These are phyloP conservation scores for Phalaenopsis aphrodite DNA, from an alignment of 106 monocot genomes.

Conservation along the genomic window DNA sequence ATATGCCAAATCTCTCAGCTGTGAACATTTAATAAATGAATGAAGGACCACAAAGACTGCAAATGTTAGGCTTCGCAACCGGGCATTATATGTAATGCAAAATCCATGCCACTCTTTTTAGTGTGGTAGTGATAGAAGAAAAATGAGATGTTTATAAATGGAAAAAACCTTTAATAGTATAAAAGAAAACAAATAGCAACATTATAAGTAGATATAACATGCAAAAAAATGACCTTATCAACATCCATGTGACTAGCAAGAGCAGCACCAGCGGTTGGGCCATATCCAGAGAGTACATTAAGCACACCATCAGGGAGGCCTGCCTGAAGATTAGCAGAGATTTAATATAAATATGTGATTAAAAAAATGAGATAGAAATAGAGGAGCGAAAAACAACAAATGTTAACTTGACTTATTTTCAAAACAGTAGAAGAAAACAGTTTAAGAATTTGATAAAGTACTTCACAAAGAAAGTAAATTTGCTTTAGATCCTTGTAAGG, in stretches of 20 bases:
- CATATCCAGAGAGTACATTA: constrained; percentile 61
- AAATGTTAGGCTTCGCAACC: not conserved
- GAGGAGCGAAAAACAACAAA: no score
- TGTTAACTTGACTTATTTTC: no score
- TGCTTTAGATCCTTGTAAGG: no score
- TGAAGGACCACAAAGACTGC: not conserved
- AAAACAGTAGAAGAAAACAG: no score
- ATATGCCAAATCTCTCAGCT: not conserved
- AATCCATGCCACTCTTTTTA: not conserved
- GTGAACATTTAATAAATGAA: not conserved
- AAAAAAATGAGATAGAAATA: not conserved
- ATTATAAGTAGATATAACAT: not conserved
- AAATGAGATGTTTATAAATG: not conserved
- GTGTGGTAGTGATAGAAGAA: not conserved
- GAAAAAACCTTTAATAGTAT: not conserved
- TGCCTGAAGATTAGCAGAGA: constrained; percentile 16
- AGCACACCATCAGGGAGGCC: constrained; percentile 56
- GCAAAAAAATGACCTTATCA: constrained; percentile 44
- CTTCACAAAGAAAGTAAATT: no score
- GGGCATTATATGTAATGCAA: not conserved
- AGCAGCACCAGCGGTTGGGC: constrained; percentile 63
- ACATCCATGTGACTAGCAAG: constrained; percentile 76
- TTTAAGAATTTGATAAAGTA: no score
- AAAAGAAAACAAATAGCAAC: not conserved
- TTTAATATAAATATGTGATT: not conserved